These are phyloP conservation scores for Geotrichum carabidarum DNA, from an alignment of 1,139 yeast genomes.

Conservation along the genomic window DNA sequence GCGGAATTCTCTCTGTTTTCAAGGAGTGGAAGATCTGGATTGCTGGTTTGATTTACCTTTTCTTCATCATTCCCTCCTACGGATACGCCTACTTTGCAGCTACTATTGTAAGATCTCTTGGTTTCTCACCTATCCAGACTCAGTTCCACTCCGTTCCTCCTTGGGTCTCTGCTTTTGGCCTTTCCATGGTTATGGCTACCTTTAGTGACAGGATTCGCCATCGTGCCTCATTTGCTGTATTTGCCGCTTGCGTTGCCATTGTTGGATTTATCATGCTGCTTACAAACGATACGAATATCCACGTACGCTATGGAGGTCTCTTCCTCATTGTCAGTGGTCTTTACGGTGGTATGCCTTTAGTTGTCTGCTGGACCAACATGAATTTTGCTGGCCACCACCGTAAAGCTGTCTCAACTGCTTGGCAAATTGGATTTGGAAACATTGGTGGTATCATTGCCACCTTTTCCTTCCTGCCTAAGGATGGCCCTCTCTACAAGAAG, in stretches of 20 bases:
- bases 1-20: constrained; percentile 35
- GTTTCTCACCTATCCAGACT: constrained; percentile 57
- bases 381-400: constrained; percentile 67
- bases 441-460: constrained; percentile 77
- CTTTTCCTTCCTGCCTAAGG: constrained; percentile 51
- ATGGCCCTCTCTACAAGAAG: constrained; percentile 54
- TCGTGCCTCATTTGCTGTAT: constrained; percentile 49
- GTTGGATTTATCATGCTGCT: constrained; percentile 53
- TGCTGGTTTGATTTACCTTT: constrained; percentile 58
- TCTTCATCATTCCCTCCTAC: constrained; percentile 60
- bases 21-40: constrained; percentile 47
- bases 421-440: constrained; percentile 77
- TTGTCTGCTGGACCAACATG: constrained; percentile 69
- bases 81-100: constrained; percentile 71
- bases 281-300: constrained; percentile 32
- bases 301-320: constrained; percentile 62
- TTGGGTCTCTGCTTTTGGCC: constrained; percentile 60
- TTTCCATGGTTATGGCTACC: constrained; percentile 46
- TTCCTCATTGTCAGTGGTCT: constrained; percentile 62
- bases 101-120: constrained; percentile 53
- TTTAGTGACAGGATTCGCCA: constrained; percentile 42
- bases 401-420: constrained; percentile 67
- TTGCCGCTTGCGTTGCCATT: constrained; percentile 44
- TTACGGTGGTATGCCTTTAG: constrained; percentile 68
- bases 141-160: constrained; percentile 69